Percentiles rank a stretch among this genome's conserved stretches.
Evolutionary conservation across 768 basidiomycete species (phyloP).

Genomic region (Tulasnella sp.): DNA sequence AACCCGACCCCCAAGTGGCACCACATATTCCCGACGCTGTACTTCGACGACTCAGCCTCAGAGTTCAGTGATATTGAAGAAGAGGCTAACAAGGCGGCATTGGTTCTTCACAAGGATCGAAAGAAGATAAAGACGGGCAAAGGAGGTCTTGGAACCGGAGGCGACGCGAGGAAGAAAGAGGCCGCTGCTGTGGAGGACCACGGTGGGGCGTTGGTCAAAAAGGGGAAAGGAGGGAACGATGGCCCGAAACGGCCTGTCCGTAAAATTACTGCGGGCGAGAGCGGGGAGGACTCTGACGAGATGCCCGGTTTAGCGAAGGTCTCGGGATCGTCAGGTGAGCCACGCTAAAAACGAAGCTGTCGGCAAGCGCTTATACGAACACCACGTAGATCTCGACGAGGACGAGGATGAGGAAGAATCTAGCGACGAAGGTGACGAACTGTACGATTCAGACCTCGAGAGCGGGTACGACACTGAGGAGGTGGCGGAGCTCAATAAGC

Average conservation of each 20-base stretch:
- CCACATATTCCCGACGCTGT: conserved; percentile 11
- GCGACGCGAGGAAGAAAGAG: not conserved
- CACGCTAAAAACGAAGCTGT: not conserved
- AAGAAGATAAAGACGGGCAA: not conserved
- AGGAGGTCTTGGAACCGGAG: not conserved
- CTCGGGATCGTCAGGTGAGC: conserved; percentile 36
- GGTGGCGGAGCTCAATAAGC: conserved; percentile 60
- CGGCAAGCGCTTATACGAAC: not conserved
- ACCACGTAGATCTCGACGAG: conserved; percentile 30
- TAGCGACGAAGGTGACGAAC: conserved; percentile 41
- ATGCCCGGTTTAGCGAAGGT: conserved; percentile 37
- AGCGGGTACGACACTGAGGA: conserved; percentile 62
- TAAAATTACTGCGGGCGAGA: conserved; percentile 20
- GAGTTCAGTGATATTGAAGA: conserved; percentile 25
- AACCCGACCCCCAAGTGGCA: conserved; percentile 59
- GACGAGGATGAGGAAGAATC: conserved; percentile 38
- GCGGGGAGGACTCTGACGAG: conserved; percentile 13
- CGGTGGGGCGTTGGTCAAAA: not conserved
- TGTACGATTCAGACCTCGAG: conserved; percentile 36
- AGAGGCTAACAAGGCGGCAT: conserved; percentile 7
- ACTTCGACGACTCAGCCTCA: conserved; percentile 16
- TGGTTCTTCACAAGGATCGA: conserved; percentile 25
- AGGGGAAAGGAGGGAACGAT: not conserved
- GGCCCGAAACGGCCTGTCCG: conserved; percentile 1
- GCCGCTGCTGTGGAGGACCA: not conserved